Conservation (phyloP, 192 early-diverging fungal genomes). For the Chytriomyces sp. region DNA sequence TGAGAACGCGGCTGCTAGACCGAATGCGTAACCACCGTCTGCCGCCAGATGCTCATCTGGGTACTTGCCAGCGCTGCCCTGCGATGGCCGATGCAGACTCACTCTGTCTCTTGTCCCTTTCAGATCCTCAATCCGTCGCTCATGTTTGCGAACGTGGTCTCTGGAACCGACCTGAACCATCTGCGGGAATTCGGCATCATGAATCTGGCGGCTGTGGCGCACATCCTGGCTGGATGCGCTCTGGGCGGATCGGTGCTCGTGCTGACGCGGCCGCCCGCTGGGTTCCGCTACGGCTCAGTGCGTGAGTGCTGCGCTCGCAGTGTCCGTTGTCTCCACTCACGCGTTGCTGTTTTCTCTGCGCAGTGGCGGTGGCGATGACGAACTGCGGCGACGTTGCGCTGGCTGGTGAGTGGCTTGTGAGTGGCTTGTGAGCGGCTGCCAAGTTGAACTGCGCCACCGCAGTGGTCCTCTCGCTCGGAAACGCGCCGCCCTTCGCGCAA, state of each 20-base stretch:
- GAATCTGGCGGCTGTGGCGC: slow-evolving; percentile 4
- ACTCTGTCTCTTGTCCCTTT: background rate
- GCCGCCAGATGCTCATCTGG: slow-evolving; percentile 12
- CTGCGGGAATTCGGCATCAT: slow-evolving; percentile 13
- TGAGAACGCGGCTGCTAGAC: background rate
- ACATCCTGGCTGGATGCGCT: slow-evolving; percentile 11
- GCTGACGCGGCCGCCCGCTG: slow-evolving; percentile 12
- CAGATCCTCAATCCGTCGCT: slow-evolving; percentile 7
- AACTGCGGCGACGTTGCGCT: slow-evolving; percentile 39
- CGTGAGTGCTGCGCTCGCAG: background rate
- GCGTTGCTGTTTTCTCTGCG: background rate
- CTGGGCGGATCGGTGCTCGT: slow-evolving; percentile 16
- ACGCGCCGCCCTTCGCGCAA: slow-evolving; percentile 22
- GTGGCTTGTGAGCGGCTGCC: background rate
- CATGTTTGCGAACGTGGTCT: slow-evolving; percentile 13
- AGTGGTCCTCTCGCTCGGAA: slow-evolving; percentile 31
- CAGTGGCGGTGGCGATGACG: slow-evolving; percentile 35
- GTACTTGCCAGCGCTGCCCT: background rate
- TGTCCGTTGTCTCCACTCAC: background rate
- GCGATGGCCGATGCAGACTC: background rate
- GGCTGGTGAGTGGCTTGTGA: slow-evolving; percentile 2
- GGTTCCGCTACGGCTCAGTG: slow-evolving; percentile 23
- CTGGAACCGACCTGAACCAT: slow-evolving; percentile 10
- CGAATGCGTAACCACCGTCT: too few relatives aligned
- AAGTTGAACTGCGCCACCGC: background rate